These are phyloP conservation scores for Scopulariopsis brevicaulis DNA, from an alignment of 2,329 filamentous ascomycete genomes.

Conservation along the genomic window DNA sequence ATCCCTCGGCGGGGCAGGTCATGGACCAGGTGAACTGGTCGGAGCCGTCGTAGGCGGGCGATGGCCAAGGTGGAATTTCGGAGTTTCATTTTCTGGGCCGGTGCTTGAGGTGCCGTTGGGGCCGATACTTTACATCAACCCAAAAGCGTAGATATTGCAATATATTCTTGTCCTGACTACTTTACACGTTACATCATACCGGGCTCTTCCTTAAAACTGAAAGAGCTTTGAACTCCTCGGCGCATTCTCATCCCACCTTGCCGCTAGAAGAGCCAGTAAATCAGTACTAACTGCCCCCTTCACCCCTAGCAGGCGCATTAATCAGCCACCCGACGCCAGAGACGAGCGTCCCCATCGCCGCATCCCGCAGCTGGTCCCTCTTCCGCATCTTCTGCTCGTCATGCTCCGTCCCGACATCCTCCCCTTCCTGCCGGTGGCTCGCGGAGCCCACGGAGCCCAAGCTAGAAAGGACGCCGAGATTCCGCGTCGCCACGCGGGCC, in stretches of 20 bases:
- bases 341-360: conserved; percentile 54
- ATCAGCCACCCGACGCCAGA: conserved; percentile 59
- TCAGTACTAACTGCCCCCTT: neutral
- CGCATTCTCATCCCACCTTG: neutral
- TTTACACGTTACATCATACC: neutral
- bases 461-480: conserved; percentile 43
- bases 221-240: neutral
- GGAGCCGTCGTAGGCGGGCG: conserved; percentile 45
- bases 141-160: neutral
- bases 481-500: conserved; percentile 45
- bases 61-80: neutral
- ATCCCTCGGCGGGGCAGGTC: conserved; percentile 57
- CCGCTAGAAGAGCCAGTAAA: neutral
- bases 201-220: neutral
- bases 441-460: conserved; percentile 29
- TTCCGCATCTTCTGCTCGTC: conserved; percentile 35
- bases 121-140: neutral
- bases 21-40: conserved; percentile 96
- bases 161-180: neutral
- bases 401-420: conserved; percentile 4
- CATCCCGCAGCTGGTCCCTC: conserved; percentile 59
- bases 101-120: neutral
- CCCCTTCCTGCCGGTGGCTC: conserved; percentile 15
- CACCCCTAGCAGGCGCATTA: conserved; percentile 5
- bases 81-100: neutral